Conservation (phyloP, 495 filamentous ascomycete genomes). For the Lasiosphaeria miniovina region DNA sequence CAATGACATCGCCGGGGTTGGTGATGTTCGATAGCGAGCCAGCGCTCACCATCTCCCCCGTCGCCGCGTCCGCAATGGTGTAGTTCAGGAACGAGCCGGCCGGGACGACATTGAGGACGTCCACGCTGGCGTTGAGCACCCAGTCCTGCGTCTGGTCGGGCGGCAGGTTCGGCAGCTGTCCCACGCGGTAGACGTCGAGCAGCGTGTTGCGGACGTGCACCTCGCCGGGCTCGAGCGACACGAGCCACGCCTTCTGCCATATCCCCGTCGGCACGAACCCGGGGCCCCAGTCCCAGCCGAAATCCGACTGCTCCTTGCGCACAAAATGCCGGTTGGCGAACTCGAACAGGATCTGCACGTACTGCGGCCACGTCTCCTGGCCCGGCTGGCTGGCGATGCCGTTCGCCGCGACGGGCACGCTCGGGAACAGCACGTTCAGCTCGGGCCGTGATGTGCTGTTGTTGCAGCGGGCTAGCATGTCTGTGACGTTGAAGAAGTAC, state of each 20-base stretch:
- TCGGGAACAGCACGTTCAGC: constrained; percentile 52
- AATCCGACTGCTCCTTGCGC: constrained; percentile 67
- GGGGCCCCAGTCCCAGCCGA: constrained; percentile 72
- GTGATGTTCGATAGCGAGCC: constrained; percentile 45
- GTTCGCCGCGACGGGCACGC: constrained; percentile 2
- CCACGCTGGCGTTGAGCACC: constrained; percentile 68
- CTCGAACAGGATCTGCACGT: constrained; percentile 48
- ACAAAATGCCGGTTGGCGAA: constrained; percentile 61
- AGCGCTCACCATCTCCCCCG: constrained; percentile 45
- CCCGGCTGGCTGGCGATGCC: constrained; percentile 53
- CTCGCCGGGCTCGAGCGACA: constrained; percentile 49
- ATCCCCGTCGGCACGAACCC: constrained; percentile 65
- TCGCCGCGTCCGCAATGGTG: constrained; percentile 48
- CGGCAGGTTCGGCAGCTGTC: constrained; percentile 58
- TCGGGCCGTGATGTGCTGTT: constrained; percentile 13
- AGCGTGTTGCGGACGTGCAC: constrained; percentile 57
- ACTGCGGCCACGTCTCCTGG: constrained; percentile 52
- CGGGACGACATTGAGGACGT: constrained; percentile 56
- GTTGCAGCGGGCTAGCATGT: constrained; percentile 46
- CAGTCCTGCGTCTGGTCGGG: constrained; percentile 61
- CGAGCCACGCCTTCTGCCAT: constrained; percentile 59
- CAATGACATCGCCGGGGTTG: constrained; percentile 46
- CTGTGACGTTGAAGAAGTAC: constrained; percentile 64
- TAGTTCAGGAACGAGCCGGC: constrained; percentile 47
- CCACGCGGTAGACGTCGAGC: constrained; percentile 59